Conservation (phyloP, 495 filamentous ascomycete genomes). For the Penicillium arizonense region DNA sequence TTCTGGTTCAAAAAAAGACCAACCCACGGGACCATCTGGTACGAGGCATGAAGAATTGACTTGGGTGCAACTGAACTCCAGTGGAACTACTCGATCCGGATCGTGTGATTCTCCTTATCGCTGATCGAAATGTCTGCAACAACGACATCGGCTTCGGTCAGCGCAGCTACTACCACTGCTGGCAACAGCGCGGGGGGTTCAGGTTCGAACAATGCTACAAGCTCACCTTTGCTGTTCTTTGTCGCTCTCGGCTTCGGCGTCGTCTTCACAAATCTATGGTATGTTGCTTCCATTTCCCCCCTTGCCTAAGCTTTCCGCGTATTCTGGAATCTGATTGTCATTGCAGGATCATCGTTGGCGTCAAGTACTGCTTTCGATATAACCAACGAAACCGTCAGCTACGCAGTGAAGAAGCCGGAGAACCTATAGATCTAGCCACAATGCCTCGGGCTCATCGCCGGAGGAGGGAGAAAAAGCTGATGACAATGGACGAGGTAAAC, state of each 20-base stretch:
- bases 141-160: constrained; percentile 19
- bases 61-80: neutral
- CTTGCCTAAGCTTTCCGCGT: neutral
- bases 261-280: constrained; percentile 99
- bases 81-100: neutral
- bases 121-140: constrained; percentile 17
- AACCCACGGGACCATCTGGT: no score
- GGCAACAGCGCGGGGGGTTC: constrained; percentile 1
- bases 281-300: constrained; percentile 20
- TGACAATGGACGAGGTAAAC: constrained; percentile 99
- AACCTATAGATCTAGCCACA: constrained; percentile 74
- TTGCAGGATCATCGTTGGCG: constrained; percentile 94
- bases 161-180: constrained; percentile 22
- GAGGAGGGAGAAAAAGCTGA: constrained; percentile 91
- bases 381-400: constrained; percentile 87
- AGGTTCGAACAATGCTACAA: constrained; percentile 47
- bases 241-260: constrained; percentile 97
- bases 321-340: constrained; percentile 3
- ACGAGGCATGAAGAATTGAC: constrained; percentile 1
- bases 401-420: constrained; percentile 78
- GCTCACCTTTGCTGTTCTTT: constrained; percentile 91
- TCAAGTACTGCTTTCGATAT: constrained; percentile 99
- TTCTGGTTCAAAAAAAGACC: no score
- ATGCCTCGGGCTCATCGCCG: constrained; percentile 80
- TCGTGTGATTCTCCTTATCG: neutral